These are phyloP conservation scores for Primulina tabacum DNA, from an alignment of 257 asterid genomes.

Conservation along the genomic window DNA sequence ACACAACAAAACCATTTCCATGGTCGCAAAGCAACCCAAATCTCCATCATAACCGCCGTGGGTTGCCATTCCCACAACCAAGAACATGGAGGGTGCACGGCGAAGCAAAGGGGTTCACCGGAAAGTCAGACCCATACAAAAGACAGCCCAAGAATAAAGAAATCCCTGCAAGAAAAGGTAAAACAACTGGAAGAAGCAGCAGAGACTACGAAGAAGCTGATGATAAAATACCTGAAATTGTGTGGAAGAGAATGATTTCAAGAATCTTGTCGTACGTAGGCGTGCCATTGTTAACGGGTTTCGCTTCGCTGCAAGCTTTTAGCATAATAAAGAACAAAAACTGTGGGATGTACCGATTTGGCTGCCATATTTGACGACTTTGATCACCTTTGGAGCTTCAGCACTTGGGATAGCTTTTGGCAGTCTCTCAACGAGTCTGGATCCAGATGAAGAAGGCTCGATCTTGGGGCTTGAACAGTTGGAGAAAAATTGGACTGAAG, in stretches of 20 bases:
- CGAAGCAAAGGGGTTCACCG: conserved; percentile 64
- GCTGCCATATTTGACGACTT: conserved; percentile 58
- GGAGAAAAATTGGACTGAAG: conserved; percentile 69
- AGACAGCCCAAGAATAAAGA: conserved; percentile 21
- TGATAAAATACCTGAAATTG: conserved; percentile 58
- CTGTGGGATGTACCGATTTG: conserved; percentile 59
- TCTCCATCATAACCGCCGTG: conserved; percentile 25
- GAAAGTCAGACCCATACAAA: neutral
- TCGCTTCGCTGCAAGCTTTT: conserved; percentile 24
- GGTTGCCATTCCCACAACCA: conserved; percentile 20
- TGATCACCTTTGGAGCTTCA: conserved; percentile 64
- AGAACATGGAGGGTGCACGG: conserved; percentile 44
- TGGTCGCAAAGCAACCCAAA: conserved; percentile 28
- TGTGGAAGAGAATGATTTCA: conserved; percentile 57
- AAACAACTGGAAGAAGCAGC: neutral
- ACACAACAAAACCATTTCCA: conserved; percentile 26
- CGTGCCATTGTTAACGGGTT: conserved; percentile 39
- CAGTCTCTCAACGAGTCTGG: conserved; percentile 72
- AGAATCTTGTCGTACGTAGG: conserved; percentile 62
- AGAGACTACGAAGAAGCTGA: conserved; percentile 37
- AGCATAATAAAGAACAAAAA: conserved; percentile 32
- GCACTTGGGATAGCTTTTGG: conserved; percentile 72
- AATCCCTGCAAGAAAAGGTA: conserved; percentile 17
- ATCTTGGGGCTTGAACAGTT: conserved; percentile 66
- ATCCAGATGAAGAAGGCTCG: conserved; percentile 55